Evolutionary conservation across 2,329 filamentous ascomycete species (phyloP).

Genomic region (Fusarium secorum): DNA sequence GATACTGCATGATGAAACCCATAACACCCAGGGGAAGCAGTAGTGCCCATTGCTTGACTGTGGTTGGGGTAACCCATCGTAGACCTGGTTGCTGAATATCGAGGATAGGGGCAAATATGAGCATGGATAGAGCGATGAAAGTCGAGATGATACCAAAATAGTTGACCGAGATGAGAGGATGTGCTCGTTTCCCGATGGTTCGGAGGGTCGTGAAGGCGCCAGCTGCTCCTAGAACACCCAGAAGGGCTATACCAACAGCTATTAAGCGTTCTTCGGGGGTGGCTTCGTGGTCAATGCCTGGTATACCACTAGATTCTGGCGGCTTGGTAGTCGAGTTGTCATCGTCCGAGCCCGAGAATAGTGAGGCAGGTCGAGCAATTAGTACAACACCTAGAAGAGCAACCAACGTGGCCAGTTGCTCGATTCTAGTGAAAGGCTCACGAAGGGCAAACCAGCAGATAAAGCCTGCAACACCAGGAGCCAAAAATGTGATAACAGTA

Average conservation of each 20-base stretch:
- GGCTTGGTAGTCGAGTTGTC: conserved; percentile 32
- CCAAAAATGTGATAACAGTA: conserved; percentile 87
- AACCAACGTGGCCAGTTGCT: conserved; percentile 78
- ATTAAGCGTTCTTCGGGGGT: conserved; percentile 71
- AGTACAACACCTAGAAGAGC: conserved; percentile 82
- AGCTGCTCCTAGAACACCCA: conserved; percentile 80
- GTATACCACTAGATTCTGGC: conserved; percentile 32
- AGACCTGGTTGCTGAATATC: conserved; percentile 57
- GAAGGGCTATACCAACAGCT: conserved; percentile 74
- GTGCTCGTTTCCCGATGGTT: conserved; percentile 80
- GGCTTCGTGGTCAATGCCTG: conserved; percentile 47
- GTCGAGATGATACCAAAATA: conserved; percentile 80
- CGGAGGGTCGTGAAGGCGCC: conserved; percentile 79
- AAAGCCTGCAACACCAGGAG: conserved; percentile 80
- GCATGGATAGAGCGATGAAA: conserved; percentile 68
- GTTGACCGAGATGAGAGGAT: conserved; percentile 85
- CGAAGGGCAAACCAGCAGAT: conserved; percentile 77
- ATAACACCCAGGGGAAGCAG: conserved; percentile 73
- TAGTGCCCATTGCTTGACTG: conserved; percentile 68
- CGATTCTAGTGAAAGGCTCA: conserved; percentile 79
- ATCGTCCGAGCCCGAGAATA: conserved; percentile 53
- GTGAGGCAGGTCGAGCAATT: conserved; percentile 75
- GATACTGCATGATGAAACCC: conserved; percentile 85
- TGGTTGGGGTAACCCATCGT: conserved; percentile 52
- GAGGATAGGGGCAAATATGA: conserved; percentile 60